phyloP scores from a whole-genome alignment of 805 yeast species.

The Debaryomyces prosopidis region DNA sequence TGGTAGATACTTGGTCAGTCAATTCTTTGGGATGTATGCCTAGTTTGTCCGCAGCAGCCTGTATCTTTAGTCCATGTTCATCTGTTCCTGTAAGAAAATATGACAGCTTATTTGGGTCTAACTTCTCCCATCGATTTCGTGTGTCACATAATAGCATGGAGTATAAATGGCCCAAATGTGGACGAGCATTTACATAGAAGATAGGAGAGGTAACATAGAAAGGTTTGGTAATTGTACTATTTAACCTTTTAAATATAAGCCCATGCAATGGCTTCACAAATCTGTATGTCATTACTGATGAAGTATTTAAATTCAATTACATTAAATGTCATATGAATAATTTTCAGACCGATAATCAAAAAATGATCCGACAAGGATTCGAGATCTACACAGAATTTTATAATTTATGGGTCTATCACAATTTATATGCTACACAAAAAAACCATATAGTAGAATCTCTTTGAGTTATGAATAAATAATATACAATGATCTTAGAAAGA shows the following conservation, averaged over 20 bases:
- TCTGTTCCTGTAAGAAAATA: conserved; percentile 90
- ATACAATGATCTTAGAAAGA: neutral
- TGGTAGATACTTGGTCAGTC: conserved; percentile 67
- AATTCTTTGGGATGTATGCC: conserved; percentile 57
- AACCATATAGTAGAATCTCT: neutral
- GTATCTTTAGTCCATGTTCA: conserved; percentile 94
- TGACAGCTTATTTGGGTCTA: conserved; percentile 33
- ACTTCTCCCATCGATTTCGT: conserved; percentile 66
- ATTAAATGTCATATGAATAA: too few relatives aligned
- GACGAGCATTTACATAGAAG: conserved; percentile 92
- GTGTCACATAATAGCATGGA: conserved; percentile 85
- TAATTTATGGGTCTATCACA: too few relatives aligned
- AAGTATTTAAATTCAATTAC: too few relatives aligned
- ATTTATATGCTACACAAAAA: neutral
- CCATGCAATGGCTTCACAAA: neutral
- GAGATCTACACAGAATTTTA: too few relatives aligned
- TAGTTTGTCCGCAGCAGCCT: conserved; percentile 68
- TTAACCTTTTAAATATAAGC: neutral
- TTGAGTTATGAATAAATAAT: neutral
- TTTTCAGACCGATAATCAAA: too few relatives aligned
- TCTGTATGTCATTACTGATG: too few relatives aligned
- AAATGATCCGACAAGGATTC: too few relatives aligned
- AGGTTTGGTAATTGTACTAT: conserved; percentile 17
- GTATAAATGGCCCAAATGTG: conserved; percentile 92
- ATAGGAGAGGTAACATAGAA: conserved; percentile 84